Evolutionary conservation across 805 yeast genomes (phyloP).

Genomic region (Spathaspora gorwiae): DNA sequence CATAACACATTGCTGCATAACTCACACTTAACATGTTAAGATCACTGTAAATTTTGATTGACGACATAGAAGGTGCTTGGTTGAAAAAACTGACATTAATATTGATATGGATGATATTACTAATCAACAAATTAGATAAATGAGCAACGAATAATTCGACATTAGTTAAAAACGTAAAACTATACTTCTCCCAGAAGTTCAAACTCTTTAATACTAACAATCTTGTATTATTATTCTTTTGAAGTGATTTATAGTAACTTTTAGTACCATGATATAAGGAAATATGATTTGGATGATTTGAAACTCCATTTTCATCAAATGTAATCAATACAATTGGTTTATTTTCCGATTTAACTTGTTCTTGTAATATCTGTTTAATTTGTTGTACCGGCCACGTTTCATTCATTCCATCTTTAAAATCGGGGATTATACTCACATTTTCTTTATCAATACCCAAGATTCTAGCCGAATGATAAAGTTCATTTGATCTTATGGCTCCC

Average conservation of each 20-base stretch:
- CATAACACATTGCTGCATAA: conserved; percentile 72
- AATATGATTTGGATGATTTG: conserved; percentile 83
- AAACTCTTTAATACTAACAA: conserved; percentile 32
- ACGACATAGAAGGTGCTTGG: conserved; percentile 11
- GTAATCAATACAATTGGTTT: conserved; percentile 50
- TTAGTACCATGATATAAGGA: conserved; percentile 52
- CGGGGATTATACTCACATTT: conserved; percentile 44
- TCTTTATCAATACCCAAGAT: conserved; percentile 46
- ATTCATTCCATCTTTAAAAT: conserved; percentile 61
- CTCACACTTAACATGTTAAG: conserved; percentile 38
- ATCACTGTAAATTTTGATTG: conserved; percentile 38
- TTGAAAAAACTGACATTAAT: conserved; percentile 34
- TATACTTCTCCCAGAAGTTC: conserved; percentile 45
- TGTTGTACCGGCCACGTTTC: conserved; percentile 53
- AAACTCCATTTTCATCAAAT: conserved; percentile 79
- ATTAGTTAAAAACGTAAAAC: conserved; percentile 42
- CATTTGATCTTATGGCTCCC: conserved; percentile 60
- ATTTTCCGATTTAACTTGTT: conserved; percentile 14
- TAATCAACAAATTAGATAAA: conserved; percentile 27
- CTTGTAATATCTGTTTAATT: conserved; percentile 35
- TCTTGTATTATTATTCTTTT: conserved; percentile 10
- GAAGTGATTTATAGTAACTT: conserved; percentile 22
- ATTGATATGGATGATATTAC: conserved; percentile 28
- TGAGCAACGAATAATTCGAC: conserved; percentile 35
- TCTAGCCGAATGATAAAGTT: conserved; percentile 51